Evolutionary conservation across 2,329 filamentous ascomycete genomes (phyloP).

Genomic region (Trichophyton equinum): DNA sequence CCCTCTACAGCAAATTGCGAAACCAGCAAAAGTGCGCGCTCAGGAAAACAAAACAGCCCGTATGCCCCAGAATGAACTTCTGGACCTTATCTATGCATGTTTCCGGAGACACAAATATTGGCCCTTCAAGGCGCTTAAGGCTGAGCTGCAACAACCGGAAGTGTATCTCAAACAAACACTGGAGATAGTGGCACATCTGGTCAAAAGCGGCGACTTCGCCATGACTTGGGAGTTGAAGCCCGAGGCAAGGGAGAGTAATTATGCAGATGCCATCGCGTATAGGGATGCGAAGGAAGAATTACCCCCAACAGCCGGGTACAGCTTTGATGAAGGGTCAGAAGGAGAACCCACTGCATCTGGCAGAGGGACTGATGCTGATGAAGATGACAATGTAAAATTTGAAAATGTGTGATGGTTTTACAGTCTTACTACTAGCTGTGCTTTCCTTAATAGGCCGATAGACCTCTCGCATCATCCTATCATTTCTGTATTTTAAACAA

Average conservation of each 20-base stretch:
- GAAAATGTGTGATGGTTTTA: conserved; percentile 54
- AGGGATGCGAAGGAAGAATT: conserved; percentile 42
- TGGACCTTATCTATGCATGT: conserved; percentile 70
- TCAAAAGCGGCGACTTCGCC: conserved; percentile 72
- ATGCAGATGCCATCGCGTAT: conserved; percentile 27
- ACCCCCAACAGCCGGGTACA: conserved; percentile 35
- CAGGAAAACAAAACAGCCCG: conserved; percentile 76
- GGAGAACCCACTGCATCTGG: conserved; percentile 36
- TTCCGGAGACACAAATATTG: conserved; percentile 85
- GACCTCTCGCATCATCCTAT: too few species aligned
- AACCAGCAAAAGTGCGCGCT: conserved; percentile 41
- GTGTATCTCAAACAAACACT: conserved; percentile 80
- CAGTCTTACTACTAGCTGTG: background rate
- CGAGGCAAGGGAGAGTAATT: conserved; percentile 49
- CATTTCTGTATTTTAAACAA: background rate
- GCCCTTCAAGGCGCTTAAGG: conserved; percentile 78
- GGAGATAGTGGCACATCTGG: conserved; percentile 67
- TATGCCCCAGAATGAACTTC: conserved; percentile 74
- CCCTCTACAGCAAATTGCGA: conserved; percentile 32
- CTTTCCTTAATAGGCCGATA: too few species aligned
- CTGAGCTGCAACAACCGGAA: conserved; percentile 71
- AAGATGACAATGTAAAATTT: conserved; percentile 57
- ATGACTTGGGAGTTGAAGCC: conserved; percentile 73
- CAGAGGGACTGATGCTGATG: conserved; percentile 49
- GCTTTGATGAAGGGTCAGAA: conserved; percentile 40